Conservation (phyloP, 176 grass and related monocot genomes). For the Tillandsia fasciculata region DNA sequence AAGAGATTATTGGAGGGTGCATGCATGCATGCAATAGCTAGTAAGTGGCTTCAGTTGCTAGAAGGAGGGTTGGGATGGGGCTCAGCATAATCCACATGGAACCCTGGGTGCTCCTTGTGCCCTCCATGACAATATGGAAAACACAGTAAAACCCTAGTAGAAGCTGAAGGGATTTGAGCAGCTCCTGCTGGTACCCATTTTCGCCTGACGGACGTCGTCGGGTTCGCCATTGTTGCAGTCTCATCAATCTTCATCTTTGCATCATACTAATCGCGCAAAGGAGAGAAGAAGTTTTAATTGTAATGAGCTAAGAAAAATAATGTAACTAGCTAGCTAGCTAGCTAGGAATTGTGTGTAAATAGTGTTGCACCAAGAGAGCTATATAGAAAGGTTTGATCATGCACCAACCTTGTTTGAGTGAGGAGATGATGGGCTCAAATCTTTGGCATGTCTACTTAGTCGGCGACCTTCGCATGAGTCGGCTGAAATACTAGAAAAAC, state of each 20-base stretch:
- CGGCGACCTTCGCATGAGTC: conserved; percentile 37
- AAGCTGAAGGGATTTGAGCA: conserved; percentile 18
- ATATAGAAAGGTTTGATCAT: not conserved
- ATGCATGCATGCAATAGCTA: too few relatives aligned
- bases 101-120: conserved; percentile 26
- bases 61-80: conserved; percentile 59
- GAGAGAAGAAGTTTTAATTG: not conserved
- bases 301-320: too few relatives aligned
- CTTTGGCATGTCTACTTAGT: conserved; percentile 14
- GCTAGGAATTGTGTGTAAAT: too few relatives aligned
- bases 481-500: conserved; percentile 8
- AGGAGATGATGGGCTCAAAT: conserved; percentile 18
- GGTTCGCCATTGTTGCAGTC: not conserved
- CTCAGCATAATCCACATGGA: conserved; percentile 68
- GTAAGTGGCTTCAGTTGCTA: conserved; percentile 42
- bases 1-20: too few relatives aligned
- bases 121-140: not conserved
- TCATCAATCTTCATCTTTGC: conserved; percentile 3
- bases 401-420: conserved; percentile 28
- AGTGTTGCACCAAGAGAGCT: too few relatives aligned
- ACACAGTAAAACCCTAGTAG: conserved; percentile 25
- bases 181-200: conserved; percentile 23
- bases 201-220: not conserved
- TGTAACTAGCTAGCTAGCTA: too few relatives aligned
- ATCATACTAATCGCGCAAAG: conserved; percentile 14